Conservation (phyloP, 805 yeast genomes). For the Debaryomyces maramus region DNA sequence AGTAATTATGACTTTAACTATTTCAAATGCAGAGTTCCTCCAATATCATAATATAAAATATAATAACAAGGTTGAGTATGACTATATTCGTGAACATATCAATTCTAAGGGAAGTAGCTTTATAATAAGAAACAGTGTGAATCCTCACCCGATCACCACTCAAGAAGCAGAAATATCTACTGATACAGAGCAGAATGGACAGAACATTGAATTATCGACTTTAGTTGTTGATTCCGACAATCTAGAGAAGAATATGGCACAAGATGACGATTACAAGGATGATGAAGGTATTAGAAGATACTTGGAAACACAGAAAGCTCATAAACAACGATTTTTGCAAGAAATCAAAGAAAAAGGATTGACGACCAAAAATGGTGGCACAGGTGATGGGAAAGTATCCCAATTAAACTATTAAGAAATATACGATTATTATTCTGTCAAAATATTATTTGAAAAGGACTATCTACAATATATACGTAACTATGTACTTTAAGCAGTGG, state of each 20-base stretch:
- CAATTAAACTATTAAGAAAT: constrained; percentile 8
- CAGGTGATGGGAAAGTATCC: not conserved
- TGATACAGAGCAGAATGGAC: not conserved
- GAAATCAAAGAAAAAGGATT: constrained; percentile 25
- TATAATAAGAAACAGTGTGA: not conserved
- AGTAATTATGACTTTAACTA: constrained; percentile 7
- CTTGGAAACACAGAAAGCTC: constrained; percentile 17
- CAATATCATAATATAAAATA: constrained; percentile 16
- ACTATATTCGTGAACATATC: not conserved
- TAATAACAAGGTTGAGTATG: constrained; percentile 1
- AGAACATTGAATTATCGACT: constrained; percentile 10
- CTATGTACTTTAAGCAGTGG: not conserved
- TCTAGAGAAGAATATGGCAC: constrained; percentile 11
- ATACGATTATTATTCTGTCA: not conserved
- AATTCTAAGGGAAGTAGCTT: not conserved
- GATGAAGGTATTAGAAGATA: constrained; percentile 14
- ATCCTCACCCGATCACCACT: not conserved
- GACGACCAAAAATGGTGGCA: not conserved
- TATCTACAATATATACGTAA: constrained; percentile 5
- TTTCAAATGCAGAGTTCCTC: constrained; percentile 15
- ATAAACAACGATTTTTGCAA: constrained; percentile 20
- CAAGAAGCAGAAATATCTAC: not conserved
- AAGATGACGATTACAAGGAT: constrained; percentile 9
- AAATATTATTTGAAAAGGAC: constrained; percentile 2
- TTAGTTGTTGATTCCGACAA: constrained; percentile 21